These are phyloP conservation scores for Solanum raphanifolium DNA, from an alignment of 257 asterid genomes.

Conservation along the genomic window DNA sequence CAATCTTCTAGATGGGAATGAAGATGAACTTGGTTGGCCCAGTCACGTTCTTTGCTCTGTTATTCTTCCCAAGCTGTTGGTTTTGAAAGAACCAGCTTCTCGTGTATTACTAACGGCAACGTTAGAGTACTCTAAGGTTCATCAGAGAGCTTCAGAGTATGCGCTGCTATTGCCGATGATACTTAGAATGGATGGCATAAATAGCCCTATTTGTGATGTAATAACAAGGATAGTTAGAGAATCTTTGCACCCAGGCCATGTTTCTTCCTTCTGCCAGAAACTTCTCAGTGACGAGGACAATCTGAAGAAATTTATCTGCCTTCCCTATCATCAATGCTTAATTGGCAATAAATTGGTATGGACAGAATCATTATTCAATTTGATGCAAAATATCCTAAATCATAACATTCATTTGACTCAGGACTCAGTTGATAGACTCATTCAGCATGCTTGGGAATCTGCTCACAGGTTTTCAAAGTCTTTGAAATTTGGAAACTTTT, in stretches of 20 bases:
- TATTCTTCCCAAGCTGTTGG: constrained; percentile 57
- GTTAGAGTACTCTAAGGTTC: constrained; percentile 52
- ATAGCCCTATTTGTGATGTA: constrained; percentile 44
- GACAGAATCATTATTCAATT: constrained; percentile 56
- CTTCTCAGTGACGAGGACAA: constrained; percentile 24
- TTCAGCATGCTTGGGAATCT: constrained; percentile 29
- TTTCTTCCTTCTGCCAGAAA: constrained; percentile 57
- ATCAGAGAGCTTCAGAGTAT: constrained; percentile 55
- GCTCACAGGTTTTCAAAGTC: constrained; percentile 40
- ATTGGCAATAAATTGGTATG: constrained; percentile 38
- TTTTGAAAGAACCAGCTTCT: constrained; percentile 39
- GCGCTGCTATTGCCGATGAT: constrained; percentile 52
- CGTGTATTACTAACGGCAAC: constrained; percentile 37
- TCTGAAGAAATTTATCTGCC: constrained; percentile 33
- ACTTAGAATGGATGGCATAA: constrained; percentile 43
- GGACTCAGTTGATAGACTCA: constrained; percentile 33
- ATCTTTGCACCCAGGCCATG: constrained; percentile 59
- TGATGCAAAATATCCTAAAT: constrained; percentile 31
- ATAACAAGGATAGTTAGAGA: constrained; percentile 50
- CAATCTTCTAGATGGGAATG: constrained; percentile 24
- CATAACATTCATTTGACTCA: constrained; percentile 25
- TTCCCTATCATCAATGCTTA: constrained; percentile 40
- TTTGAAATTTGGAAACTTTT: constrained; percentile 56
- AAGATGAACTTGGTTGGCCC: constrained; percentile 44
- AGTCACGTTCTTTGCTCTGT: constrained; percentile 51